Percentiles rank a stretch among this genome's conserved stretches.
phyloP scores from a whole-genome alignment of 2,329 filamentous ascomycete species.

The Leptodontidium sp. region DNA sequence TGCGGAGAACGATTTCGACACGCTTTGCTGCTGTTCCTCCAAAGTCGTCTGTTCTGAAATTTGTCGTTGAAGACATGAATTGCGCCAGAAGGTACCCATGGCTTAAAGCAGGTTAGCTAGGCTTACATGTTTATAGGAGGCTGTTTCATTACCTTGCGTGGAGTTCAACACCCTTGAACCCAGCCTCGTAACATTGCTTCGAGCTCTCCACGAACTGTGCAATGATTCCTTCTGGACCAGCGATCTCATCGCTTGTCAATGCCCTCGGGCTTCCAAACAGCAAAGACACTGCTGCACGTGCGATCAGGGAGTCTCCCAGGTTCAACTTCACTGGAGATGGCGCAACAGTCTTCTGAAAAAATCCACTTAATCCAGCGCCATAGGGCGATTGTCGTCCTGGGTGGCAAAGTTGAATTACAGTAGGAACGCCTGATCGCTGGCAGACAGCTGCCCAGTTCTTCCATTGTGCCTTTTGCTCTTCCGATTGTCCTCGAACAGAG shows the following conservation, averaged over 20 bases:
- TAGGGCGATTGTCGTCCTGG: constrained; percentile 55
- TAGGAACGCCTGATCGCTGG: constrained; percentile 48
- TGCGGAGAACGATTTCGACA: constrained; percentile 70
- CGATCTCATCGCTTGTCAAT: constrained; percentile 63
- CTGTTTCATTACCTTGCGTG: constrained; percentile 53
- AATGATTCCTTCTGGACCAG: constrained; percentile 52
- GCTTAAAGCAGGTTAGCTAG: constrained; percentile 17
- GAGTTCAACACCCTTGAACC: constrained; percentile 61
- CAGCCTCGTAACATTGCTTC: constrained; percentile 55
- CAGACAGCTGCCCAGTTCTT: constrained; percentile 48
- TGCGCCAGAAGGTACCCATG: constrained; percentile 78
- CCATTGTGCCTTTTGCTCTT: constrained; percentile 47
- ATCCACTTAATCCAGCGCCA: constrained; percentile 49
- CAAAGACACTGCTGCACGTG: constrained; percentile 43
- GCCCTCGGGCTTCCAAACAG: constrained; percentile 63
- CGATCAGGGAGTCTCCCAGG: constrained; percentile 51
- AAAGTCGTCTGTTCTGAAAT: constrained; percentile 72
- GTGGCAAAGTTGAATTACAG: constrained; percentile 57
- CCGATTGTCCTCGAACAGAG: constrained; percentile 38
- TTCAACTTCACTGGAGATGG: constrained; percentile 54
- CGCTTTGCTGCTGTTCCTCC: constrained; percentile 77
- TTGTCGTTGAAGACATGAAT: constrained; percentile 74
- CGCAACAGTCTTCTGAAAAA: constrained; percentile 52
- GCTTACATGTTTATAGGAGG: not conserved
- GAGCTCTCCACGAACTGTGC: constrained; percentile 62